phyloP scores from a whole-genome alignment of 768 basidiomycete species.

The Auricularia sp. region DNA sequence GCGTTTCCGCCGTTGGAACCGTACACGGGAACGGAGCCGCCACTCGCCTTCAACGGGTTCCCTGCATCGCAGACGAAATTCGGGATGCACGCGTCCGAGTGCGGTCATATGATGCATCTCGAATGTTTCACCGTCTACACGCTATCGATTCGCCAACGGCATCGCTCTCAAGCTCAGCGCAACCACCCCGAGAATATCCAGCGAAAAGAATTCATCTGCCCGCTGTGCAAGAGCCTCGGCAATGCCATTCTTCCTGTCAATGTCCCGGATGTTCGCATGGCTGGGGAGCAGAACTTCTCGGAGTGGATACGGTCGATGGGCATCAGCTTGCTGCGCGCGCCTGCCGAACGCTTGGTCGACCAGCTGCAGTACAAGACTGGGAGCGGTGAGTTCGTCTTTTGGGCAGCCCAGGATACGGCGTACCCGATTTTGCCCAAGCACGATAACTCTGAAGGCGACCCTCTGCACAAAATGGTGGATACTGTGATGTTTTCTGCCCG shows the following conservation, averaged over 20 bases:
- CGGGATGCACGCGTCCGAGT: conserved; percentile 78
- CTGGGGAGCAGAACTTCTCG: conserved; percentile 43
- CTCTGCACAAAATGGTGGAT: conserved; percentile 74
- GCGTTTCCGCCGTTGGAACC: conserved; percentile 1
- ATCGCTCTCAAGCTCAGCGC: conserved; percentile 77
- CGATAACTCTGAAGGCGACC: conserved; percentile 44
- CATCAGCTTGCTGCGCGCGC: conserved; percentile 79
- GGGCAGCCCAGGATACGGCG: conserved; percentile 69
- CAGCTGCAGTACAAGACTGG: conserved; percentile 67
- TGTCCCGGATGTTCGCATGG: conserved; percentile 25
- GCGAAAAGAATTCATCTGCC: conserved; percentile 91
- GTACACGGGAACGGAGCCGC: conserved; percentile 9
- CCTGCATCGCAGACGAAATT: conserved; percentile 65
- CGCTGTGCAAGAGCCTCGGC: conserved; percentile 91
- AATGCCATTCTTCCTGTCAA: conserved; percentile 87
- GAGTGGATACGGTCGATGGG: conserved; percentile 89
- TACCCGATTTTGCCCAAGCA: conserved; percentile 35
- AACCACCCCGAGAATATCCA: conserved; percentile 94
- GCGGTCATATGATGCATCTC: conserved; percentile 95
- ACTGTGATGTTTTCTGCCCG: conserved; percentile 72
- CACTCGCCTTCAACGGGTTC: conserved; percentile 59
- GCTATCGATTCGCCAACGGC: conserved; percentile 75
- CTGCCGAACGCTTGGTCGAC: conserved; percentile 63
- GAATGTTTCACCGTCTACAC: conserved; percentile 90
- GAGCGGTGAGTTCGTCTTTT: conserved; percentile 83